Percentiles rank a stretch among this genome's conserved stretches.
These are phyloP conservation scores for Trichomonas tenax DNA, from an alignment of 208 protist species.

Conservation along the genomic window DNA sequence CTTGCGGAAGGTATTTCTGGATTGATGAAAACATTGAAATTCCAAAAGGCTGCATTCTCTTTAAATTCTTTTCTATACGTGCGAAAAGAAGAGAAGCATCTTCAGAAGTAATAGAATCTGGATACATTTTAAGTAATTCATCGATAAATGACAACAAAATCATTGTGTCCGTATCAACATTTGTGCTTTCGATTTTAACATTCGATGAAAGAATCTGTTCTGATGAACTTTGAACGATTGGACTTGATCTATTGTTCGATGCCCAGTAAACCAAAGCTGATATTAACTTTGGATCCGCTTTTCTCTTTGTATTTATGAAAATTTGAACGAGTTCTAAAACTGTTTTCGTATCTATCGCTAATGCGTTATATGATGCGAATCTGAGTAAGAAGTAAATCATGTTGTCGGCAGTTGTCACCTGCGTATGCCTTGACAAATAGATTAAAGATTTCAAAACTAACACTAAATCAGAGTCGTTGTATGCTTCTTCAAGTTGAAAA, in stretches of 20 bases:
- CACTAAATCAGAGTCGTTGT: not conserved
- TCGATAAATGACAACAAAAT: not conserved
- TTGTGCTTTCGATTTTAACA: not conserved
- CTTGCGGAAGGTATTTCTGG: not conserved
- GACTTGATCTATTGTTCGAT: not conserved
- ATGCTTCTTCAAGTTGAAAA: not conserved
- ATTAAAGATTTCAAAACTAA: not conserved
- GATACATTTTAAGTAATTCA: not conserved
- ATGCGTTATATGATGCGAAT: not conserved
- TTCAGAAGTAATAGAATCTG: not conserved
- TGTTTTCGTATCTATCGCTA: not conserved
- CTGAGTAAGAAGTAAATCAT: not conserved
- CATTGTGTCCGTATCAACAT: not conserved
- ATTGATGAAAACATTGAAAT: not conserved
- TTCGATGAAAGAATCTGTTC: not conserved
- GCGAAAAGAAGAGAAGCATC: not conserved
- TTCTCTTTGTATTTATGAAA: not conserved
- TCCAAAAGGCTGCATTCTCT: not conserved
- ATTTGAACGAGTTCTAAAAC: not conserved
- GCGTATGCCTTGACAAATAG: not conserved
- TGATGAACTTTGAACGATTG: not conserved
- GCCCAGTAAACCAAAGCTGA: not conserved
- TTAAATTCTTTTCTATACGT: not conserved
- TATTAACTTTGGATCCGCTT: not conserved
- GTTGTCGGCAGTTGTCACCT: not conserved